These are phyloP conservation scores for Beauveria sp. DNA, from an alignment of 2,329 filamentous ascomycete species.

Conservation along the genomic window DNA sequence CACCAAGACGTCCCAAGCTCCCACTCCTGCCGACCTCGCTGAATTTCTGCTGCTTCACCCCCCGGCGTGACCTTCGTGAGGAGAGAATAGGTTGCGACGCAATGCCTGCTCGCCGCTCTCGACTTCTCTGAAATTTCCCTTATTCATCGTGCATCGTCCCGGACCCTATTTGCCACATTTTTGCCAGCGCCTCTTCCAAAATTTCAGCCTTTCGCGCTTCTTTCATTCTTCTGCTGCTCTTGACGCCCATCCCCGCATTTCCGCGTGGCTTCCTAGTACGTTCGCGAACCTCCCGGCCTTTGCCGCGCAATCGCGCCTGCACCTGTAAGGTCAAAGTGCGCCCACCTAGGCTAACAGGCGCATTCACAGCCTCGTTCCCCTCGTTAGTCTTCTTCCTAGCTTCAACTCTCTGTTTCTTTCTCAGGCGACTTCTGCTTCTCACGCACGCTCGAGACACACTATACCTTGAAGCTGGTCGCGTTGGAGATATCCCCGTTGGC, in stretches of 20 bases:
- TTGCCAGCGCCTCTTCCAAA: not conserved
- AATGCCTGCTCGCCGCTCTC: constrained; percentile 1
- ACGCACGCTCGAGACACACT: not conserved
- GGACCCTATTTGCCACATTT: not conserved
- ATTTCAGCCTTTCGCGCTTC: not conserved
- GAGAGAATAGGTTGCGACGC: constrained; percentile 9
- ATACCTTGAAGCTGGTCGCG: not conserved
- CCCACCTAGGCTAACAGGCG: not conserved
- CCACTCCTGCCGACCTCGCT: too few relatives aligned
- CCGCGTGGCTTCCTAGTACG: not conserved
- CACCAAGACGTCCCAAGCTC: not conserved
- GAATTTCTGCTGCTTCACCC: not conserved
- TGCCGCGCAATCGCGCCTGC: constrained; percentile 9
- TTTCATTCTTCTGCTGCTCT: not conserved
- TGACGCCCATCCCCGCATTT: not conserved
- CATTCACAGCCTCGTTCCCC: not conserved
- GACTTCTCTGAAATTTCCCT: not conserved
- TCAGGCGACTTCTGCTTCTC: not conserved
- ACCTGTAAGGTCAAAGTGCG: not conserved
- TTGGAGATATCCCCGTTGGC: not conserved
- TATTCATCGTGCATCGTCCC: not conserved
- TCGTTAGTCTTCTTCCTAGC: not conserved
- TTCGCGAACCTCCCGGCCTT: not conserved
- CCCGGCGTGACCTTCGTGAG: not conserved
- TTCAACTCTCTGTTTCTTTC: not conserved